Conservation (phyloP, 129 eudicot genomes). For the Escallonia rubra region DNA sequence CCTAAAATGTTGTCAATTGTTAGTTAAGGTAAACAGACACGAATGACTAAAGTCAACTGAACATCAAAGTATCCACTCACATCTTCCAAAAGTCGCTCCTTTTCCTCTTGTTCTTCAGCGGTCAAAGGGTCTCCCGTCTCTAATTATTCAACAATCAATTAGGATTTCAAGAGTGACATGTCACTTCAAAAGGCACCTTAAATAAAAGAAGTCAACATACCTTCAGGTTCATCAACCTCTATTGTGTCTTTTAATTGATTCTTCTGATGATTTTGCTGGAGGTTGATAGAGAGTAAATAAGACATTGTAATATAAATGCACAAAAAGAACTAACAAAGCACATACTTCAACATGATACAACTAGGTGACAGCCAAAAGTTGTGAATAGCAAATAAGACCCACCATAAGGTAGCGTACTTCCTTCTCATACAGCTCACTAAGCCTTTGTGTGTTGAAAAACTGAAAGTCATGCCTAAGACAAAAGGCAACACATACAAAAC, state of each 20-base stretch:
- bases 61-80: slow-evolving; percentile 25
- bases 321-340: neutral
- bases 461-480: slow-evolving; percentile 89
- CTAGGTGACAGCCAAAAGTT: neutral
- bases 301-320: neutral
- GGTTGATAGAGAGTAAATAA: neutral
- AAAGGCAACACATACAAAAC: slow-evolving; percentile 5
- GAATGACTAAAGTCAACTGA: neutral
- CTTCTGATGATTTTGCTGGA: slow-evolving; percentile 74
- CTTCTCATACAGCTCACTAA: slow-evolving; percentile 89
- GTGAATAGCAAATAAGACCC: slow-evolving; percentile 19
- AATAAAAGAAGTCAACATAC: slow-evolving; percentile 23
- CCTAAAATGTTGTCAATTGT: slow-evolving; percentile 34
- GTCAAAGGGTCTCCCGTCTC: slow-evolving; percentile 93
- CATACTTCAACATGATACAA: slow-evolving; percentile 3
- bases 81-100: slow-evolving; percentile 79
- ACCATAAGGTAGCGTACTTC: slow-evolving; percentile 99
- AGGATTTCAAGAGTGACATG: neutral
- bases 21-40: neutral
- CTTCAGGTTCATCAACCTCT: slow-evolving; percentile 96
- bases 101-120: slow-evolving; percentile 97
- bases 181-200: neutral
- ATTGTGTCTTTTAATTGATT: slow-evolving; percentile 86
- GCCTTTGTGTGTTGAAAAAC: slow-evolving; percentile 97
- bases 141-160: slow-evolving; percentile 18